A percentile compares a stretch with the other conserved stretches of the same genome.
phyloP scores from a whole-genome alignment of 768 basidiomycete genomes.

The Lactifluus pinguis region DNA sequence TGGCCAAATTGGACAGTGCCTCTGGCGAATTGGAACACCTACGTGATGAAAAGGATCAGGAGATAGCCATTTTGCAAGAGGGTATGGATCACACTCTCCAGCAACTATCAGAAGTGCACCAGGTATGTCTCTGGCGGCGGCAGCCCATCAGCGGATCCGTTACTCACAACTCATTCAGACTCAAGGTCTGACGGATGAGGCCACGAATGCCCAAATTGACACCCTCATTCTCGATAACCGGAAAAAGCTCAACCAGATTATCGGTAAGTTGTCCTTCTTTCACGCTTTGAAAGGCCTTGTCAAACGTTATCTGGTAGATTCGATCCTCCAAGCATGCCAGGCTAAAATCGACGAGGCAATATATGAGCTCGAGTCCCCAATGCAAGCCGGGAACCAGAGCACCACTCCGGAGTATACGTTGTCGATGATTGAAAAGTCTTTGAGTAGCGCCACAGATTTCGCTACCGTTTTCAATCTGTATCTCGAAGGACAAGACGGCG shows the following conservation, averaged over 20 bases:
- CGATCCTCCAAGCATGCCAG: constrained; percentile 91
- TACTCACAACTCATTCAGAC: constrained; percentile 37
- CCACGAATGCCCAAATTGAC: constrained; percentile 95
- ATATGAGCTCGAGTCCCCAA: constrained; percentile 95
- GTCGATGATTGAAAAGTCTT: constrained; percentile 96
- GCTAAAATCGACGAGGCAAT: constrained; percentile 96
- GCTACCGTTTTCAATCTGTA: constrained; percentile 90
- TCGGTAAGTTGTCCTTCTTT: constrained; percentile 45
- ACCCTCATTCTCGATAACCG: constrained; percentile 92
- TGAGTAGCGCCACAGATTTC: constrained; percentile 93
- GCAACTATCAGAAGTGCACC: constrained; percentile 76
- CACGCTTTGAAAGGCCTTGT: not conserved
- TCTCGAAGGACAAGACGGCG: constrained; percentile 77
- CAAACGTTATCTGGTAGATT: constrained; percentile 47
- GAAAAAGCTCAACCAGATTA: constrained; percentile 96
- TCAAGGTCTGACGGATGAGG: constrained; percentile 77
- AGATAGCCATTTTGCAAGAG: constrained; percentile 91
- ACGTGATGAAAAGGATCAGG: constrained; percentile 94
- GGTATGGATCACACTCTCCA: constrained; percentile 90
- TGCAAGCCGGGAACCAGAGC: constrained; percentile 88
- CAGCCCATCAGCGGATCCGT: not conserved
- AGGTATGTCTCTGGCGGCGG: constrained; percentile 38
- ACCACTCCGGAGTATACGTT: constrained; percentile 98
- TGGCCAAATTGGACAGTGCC: constrained; percentile 69
- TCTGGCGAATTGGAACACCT: constrained; percentile 68